Evolutionary conservation across 805 yeast species (phyloP).

Genomic region (Saturnispora sanitii): DNA sequence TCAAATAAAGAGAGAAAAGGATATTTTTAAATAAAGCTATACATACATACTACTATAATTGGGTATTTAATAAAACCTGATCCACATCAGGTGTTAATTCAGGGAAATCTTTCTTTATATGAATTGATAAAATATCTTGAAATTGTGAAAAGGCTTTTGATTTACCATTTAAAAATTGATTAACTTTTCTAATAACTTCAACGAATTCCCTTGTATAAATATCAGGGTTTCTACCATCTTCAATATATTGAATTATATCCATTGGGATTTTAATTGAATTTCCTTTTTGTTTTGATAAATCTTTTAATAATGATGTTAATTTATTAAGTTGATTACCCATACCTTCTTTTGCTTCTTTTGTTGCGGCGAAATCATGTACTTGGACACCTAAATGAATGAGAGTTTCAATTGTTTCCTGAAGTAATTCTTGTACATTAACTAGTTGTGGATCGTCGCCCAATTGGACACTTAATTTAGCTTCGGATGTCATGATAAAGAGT

Average conservation of each 20-base stretch:
- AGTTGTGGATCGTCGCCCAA: slow-evolving; percentile 15
- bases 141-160: slow-evolving; percentile 49
- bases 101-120: slow-evolving; percentile 71
- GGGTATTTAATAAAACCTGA: background rate
- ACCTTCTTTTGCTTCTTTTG: slow-evolving; percentile 64
- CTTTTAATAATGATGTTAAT: slow-evolving; percentile 31
- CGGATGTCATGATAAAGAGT: slow-evolving; percentile 23
- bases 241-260: slow-evolving; percentile 85
- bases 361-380: slow-evolving; percentile 89
- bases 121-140: slow-evolving; percentile 55
- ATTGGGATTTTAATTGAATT: slow-evolving; percentile 50
- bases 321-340: slow-evolving; percentile 35
- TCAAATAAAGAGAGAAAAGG: background rate
- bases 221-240: slow-evolving; percentile 95
- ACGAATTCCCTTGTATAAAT: slow-evolving; percentile 94
- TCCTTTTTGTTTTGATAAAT: slow-evolving; percentile 23
- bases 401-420: slow-evolving; percentile 59
- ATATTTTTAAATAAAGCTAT: background rate
- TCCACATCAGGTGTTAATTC: slow-evolving; percentile 34
- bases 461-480: slow-evolving; percentile 10
- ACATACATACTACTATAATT: no score
- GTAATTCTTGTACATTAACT: slow-evolving; percentile 27
- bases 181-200: slow-evolving; percentile 83
- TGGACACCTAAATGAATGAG: slow-evolving; percentile 83
- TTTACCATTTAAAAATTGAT: slow-evolving; percentile 81